phyloP scores from a whole-genome alignment of 2,329 filamentous ascomycete genomes.

The Sordariomycetes sp. region DNA sequence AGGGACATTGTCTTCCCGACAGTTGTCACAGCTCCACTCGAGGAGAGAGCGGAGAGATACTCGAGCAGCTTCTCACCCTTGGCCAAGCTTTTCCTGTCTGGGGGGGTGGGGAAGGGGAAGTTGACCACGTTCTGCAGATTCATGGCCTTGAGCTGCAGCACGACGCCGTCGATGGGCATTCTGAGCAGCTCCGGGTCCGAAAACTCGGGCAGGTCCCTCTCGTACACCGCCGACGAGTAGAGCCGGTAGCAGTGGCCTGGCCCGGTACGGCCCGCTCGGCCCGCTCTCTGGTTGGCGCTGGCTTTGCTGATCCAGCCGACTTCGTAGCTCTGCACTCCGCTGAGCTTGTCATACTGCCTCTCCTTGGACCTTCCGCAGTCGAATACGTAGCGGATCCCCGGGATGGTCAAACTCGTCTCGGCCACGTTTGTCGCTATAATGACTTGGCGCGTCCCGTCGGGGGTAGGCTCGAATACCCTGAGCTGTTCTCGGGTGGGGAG shows the following conservation, averaged over 20 bases:
- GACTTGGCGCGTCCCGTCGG: slow-evolving; percentile 73
- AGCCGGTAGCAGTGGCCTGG: slow-evolving; percentile 92
- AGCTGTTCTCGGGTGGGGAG: slow-evolving; percentile 86
- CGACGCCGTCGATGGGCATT: slow-evolving; percentile 86
- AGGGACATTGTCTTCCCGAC: slow-evolving; percentile 73
- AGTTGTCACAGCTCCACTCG: slow-evolving; percentile 59
- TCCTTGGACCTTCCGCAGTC: slow-evolving; percentile 91
- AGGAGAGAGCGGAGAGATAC: slow-evolving; percentile 71
- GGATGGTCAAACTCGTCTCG: slow-evolving; percentile 94
- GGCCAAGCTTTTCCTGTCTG: slow-evolving; percentile 62
- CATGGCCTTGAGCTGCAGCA: slow-evolving; percentile 92
- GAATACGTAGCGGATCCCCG: slow-evolving; percentile 90
- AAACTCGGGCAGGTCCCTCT: slow-evolving; percentile 78
- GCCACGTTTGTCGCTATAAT: slow-evolving; percentile 94
- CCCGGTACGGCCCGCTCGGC: slow-evolving; percentile 89
- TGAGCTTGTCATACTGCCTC: slow-evolving; percentile 75
- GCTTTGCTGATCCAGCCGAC: slow-evolving; percentile 97
- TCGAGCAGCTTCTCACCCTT: slow-evolving; percentile 79
- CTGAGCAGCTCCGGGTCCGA: slow-evolving; percentile 80
- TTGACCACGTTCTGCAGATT: slow-evolving; percentile 81
- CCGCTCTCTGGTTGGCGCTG: slow-evolving; percentile 81
- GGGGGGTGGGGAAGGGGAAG: slow-evolving; percentile 92
- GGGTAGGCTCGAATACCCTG: slow-evolving; percentile 75
- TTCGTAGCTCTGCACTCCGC: slow-evolving; percentile 90
- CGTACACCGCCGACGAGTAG: slow-evolving; percentile 90